Evolutionary conservation across 139 green algal species (phyloP), one percentile per base, ranked within the genome.

Genomic region (Yamagishiella unicocca): DNA sequence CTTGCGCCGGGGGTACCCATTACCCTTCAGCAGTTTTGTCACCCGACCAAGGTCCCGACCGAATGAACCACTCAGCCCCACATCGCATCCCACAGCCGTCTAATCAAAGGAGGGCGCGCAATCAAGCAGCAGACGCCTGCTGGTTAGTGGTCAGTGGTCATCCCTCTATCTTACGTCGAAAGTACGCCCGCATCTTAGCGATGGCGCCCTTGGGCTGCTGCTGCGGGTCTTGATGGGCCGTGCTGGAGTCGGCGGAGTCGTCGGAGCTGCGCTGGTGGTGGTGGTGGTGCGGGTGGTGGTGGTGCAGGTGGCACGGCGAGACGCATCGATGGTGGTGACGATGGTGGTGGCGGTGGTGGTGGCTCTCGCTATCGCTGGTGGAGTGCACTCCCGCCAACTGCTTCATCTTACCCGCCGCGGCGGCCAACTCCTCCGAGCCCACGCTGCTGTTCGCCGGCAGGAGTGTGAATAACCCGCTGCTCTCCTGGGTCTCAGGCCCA

Each of bases 181-280:
- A 73, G 58, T 74, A 84, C 14, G 77, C 77, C 4, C 77, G 77
- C 55, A 84, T 72, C 77, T 84, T 84, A 38, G 77, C 77, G 17
- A 84, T 25, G 2, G 77, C 55, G 0, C 77, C 77, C 77, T 43
- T 42, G 3, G 58, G 77, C n/a, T 67, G 31, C 31, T 35, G n/a
- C 75, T 7, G 17, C 37, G 35, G n/a, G 31, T 73, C 55, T 8
- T 24, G 27, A 8, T 29, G 55, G 55, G 62, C 25, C 12, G 67
- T 33, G 67, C 67, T 33, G 21, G 35, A 50, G 42, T 40, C 71
- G 29, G 4, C 9, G 29, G 31, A 35, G 31, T 53, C 53, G 31
- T 7, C 33, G 46, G 14, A n/a, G 50, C 14, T 82, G 45, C 70
- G 70, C 7, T 55, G 67, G 67, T 9, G 42, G 71, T 80, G 42